These are phyloP conservation scores for Obba rivulosa DNA, from an alignment of 768 basidiomycete genomes.

Conservation along the genomic window DNA sequence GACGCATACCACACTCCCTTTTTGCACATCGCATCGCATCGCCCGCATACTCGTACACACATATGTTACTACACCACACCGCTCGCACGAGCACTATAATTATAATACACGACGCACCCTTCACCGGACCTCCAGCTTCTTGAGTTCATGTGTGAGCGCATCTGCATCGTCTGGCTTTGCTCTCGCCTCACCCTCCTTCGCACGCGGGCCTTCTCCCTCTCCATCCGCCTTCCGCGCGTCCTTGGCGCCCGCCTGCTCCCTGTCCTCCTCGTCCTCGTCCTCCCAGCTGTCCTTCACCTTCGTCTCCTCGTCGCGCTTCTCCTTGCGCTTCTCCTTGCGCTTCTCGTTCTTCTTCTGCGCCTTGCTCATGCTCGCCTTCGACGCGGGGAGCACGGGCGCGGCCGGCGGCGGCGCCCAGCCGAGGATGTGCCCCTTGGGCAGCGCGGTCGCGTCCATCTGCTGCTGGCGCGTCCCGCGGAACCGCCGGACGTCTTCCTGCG, in stretches of 20 bases:
- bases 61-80: slow-evolving; percentile 11
- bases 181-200: neutral
- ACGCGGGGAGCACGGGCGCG: slow-evolving; percentile 17
- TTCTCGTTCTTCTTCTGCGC: slow-evolving; percentile 77
- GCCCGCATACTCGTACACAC: slow-evolving; percentile 12
- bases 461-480: slow-evolving; percentile 78
- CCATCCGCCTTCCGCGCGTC: slow-evolving; percentile 19
- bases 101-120: slow-evolving; percentile 1
- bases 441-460: slow-evolving; percentile 55
- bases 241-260: slow-evolving; percentile 11
- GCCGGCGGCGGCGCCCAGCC: slow-evolving; percentile 68
- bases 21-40: slow-evolving; percentile 1
- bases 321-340: slow-evolving; percentile 60
- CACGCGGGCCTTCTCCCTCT: slow-evolving; percentile 12
- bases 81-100: slow-evolving; percentile 1
- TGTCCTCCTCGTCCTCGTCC: slow-evolving; percentile 55
- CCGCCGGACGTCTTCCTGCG: slow-evolving; percentile 87
- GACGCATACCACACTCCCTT: slow-evolving; percentile 1
- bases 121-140: slow-evolving; percentile 54
- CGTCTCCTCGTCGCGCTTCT: slow-evolving; percentile 45
- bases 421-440: slow-evolving; percentile 78
- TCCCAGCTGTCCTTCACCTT: slow-evolving; percentile 76
- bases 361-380: slow-evolving; percentile 33
- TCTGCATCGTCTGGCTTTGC: slow-evolving; percentile 23
- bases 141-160: slow-evolving; percentile 44